Conservation (phyloP, 1,284 basidiomycete species). For the Cryptococcus sp. region DNA sequence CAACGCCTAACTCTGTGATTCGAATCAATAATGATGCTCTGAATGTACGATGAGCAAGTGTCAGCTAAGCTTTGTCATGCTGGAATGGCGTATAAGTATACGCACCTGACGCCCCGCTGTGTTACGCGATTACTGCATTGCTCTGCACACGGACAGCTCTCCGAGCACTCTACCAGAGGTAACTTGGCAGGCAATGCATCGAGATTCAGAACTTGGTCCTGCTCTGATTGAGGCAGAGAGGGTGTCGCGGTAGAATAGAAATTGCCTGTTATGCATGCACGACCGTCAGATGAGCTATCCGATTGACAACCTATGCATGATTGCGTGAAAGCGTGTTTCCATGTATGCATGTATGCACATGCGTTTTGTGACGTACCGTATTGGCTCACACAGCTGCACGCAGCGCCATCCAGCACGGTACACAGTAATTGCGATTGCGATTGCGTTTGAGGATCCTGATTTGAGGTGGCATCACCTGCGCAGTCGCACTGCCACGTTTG, state of each 20-base stretch:
- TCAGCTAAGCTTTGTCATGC: neutral
- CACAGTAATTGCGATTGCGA: neutral
- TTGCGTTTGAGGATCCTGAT: neutral
- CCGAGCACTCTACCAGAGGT: slow-evolving; percentile 36
- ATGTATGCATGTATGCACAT: too few relatives aligned
- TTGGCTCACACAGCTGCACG: slow-evolving; percentile 33
- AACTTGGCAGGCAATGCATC: slow-evolving; percentile 30
- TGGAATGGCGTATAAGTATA: neutral
- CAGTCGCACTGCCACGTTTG: slow-evolving; percentile 17
- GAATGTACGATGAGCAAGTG: neutral
- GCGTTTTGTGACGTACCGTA: slow-evolving; percentile 23
- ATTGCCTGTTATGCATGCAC: slow-evolving; percentile 23
- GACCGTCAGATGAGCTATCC: too few relatives aligned
- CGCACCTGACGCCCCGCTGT: slow-evolving; percentile 32
- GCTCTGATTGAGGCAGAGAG: neutral
- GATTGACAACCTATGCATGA: neutral
- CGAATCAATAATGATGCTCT: slow-evolving; percentile 18
- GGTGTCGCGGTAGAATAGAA: slow-evolving; percentile 24
- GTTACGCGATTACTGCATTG: slow-evolving; percentile 30
- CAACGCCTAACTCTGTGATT: slow-evolving; percentile 9
- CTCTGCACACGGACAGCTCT: slow-evolving; percentile 20
- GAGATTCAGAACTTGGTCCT: slow-evolving; percentile 22
- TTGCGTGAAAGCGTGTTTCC: too few relatives aligned
- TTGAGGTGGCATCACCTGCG: neutral
- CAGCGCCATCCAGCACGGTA: slow-evolving; percentile 18